Evolutionary conservation across 2,329 filamentous ascomycete species (phyloP).

Genomic region (Nakataea oryzae): DNA sequence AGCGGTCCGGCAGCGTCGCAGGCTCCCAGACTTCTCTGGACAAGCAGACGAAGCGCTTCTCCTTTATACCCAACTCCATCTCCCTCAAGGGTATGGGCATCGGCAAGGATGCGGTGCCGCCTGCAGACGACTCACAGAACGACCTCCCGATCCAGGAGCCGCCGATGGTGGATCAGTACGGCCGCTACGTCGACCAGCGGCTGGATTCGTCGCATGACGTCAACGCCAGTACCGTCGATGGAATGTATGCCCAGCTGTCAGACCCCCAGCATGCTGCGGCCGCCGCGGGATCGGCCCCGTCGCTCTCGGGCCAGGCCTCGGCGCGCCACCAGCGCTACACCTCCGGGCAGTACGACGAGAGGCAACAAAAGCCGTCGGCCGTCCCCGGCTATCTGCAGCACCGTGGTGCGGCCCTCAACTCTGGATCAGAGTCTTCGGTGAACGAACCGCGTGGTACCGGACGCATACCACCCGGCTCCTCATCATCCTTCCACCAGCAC

Average conservation of each 20-base stretch:
- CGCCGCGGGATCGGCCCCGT: slow-evolving; percentile 12
- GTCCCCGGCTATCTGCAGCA: slow-evolving; percentile 37
- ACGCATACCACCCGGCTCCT: background rate
- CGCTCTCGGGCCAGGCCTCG: slow-evolving; percentile 10
- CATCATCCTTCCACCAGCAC: slow-evolving; percentile 13
- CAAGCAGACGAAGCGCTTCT: slow-evolving; percentile 56
- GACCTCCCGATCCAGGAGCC: slow-evolving; percentile 42
- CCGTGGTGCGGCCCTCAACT: slow-evolving; percentile 31
- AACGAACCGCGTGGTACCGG: slow-evolving; percentile 19
- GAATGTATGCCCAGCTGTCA: slow-evolving; percentile 20
- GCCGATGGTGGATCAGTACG: slow-evolving; percentile 24
- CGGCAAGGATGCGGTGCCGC: slow-evolving; percentile 39
- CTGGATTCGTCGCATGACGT: background rate
- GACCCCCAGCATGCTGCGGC: slow-evolving; percentile 11
- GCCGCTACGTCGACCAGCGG: slow-evolving; percentile 21
- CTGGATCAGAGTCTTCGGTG: slow-evolving; percentile 43
- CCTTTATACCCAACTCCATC: slow-evolving; percentile 54
- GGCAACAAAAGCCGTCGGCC: slow-evolving; percentile 22
- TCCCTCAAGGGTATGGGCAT: slow-evolving; percentile 55
- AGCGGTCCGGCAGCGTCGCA: slow-evolving; percentile 55
- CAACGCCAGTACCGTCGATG: slow-evolving; percentile 16
- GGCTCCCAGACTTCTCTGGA: slow-evolving; percentile 47
- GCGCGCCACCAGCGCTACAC: slow-evolving; percentile 28
- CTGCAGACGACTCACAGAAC: slow-evolving; percentile 36
- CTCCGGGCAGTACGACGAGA: slow-evolving; percentile 24